Evolutionary conservation across 2,329 filamentous ascomycete genomes (phyloP).

Genomic region (Ophioceras dolichostomum): DNA sequence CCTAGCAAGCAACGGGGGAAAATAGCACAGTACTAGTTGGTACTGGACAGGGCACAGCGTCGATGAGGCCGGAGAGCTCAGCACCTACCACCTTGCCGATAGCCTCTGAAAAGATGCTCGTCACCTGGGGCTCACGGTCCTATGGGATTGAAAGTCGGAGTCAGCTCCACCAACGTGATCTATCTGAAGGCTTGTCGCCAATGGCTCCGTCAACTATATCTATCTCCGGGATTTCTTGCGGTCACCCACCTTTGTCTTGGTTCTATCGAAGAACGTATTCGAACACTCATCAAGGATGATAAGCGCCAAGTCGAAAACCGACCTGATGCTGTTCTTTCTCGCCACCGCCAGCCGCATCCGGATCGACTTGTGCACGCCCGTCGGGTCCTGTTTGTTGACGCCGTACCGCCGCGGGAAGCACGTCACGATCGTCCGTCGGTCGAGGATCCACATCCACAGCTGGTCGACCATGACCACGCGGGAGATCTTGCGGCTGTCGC

Average conservation of each 20-base stretch:
- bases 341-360: slow-evolving; percentile 16
- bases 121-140: slow-evolving; percentile 19
- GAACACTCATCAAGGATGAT: slow-evolving; percentile 28
- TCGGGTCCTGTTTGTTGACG: slow-evolving; percentile 23
- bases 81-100: slow-evolving; percentile 26
- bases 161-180: too few species aligned
- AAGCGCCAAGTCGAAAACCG: slow-evolving; percentile 27
- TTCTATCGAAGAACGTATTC: slow-evolving; percentile 25
- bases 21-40: too few species aligned
- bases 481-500: slow-evolving; percentile 13
- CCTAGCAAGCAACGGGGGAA: too few species aligned
- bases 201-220: slow-evolving; percentile 11
- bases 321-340: slow-evolving; percentile 15
- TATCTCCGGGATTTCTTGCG: slow-evolving; percentile 18
- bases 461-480: slow-evolving; percentile 19
- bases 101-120: slow-evolving; percentile 27
- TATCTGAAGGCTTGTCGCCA: too few species aligned
- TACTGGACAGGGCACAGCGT: too few species aligned
- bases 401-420: slow-evolving; percentile 26
- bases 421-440: slow-evolving; percentile 17
- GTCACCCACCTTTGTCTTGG: slow-evolving; percentile 10
- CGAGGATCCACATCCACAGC: slow-evolving; percentile 19
- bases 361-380: slow-evolving; percentile 27
- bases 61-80: background rate
- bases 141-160: background rate